Conservation (phyloP, 2,329 filamentous ascomycete species). For the Trichocomaceae sp. region DNA sequence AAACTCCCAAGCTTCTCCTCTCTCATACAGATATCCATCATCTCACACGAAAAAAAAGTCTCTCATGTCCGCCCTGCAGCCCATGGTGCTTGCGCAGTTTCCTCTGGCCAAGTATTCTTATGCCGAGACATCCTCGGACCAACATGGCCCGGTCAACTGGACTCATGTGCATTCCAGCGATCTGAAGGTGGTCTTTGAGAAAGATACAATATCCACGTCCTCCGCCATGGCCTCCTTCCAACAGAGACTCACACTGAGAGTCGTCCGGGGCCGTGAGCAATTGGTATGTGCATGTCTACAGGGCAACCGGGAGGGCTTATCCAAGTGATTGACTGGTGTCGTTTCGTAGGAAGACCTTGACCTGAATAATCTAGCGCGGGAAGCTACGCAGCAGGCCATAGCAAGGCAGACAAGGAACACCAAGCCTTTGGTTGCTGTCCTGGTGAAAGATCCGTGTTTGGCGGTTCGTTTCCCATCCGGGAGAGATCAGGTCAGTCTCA, state of each 20-base stretch:
- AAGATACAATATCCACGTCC: conserved; percentile 11
- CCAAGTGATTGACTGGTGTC: neutral
- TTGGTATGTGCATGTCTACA: conserved; percentile 25
- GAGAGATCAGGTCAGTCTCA: conserved; percentile 22
- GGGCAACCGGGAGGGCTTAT: neutral
- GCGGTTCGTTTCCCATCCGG: conserved; percentile 39
- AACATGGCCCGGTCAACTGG: conserved; percentile 38
- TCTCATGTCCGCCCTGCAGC: conserved; percentile 6
- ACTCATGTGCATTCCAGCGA: conserved; percentile 36
- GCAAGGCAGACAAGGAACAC: conserved; percentile 16
- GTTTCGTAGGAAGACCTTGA: conserved; percentile 36
- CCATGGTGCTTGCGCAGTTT: conserved; percentile 18
- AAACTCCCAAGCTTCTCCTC: neutral
- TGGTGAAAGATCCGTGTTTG: conserved; percentile 41
- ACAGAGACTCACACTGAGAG: conserved; percentile 26
- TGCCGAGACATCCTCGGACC: conserved; percentile 32
- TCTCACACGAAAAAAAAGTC: neutral
- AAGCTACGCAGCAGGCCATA: conserved; percentile 17
- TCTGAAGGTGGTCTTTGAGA: conserved; percentile 33
- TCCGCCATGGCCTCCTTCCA: conserved; percentile 12
- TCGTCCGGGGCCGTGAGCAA: conserved; percentile 28
- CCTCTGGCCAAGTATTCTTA: conserved; percentile 41
- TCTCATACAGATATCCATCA: neutral
- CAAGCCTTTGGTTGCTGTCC: conserved; percentile 33
- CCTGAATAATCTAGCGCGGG: conserved; percentile 27